phyloP scores from a whole-genome alignment of 331 rosid genomes.

The Rosa hybrid region DNA sequence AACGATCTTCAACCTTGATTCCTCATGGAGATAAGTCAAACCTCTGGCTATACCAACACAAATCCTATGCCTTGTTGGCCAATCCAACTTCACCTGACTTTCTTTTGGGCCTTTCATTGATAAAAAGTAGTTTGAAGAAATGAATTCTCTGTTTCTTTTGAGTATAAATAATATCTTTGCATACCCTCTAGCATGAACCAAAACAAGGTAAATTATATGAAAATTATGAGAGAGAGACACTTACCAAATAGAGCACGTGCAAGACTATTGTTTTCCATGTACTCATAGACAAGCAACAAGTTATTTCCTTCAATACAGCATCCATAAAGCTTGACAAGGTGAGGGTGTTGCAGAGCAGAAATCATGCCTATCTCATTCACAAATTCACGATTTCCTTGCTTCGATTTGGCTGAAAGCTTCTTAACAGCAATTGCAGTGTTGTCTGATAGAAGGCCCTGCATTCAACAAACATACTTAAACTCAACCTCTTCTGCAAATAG shows the following conservation, averaged over 20 bases:
- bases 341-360: constrained; percentile 66
- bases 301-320: constrained; percentile 64
- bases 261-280: constrained; percentile 62
- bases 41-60: constrained; percentile 69
- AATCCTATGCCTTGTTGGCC: constrained; percentile 58
- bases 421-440: constrained; percentile 56
- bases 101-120: constrained; percentile 31
- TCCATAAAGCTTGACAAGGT: constrained; percentile 66
- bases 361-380: constrained; percentile 69
- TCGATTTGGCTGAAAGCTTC: constrained; percentile 71
- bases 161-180: no score
- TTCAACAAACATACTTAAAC: neutral
- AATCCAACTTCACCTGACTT: constrained; percentile 39
- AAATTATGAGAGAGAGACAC: neutral
- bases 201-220: neutral
- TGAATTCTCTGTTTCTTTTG: no score
- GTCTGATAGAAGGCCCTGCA: constrained; percentile 61
- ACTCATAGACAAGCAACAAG: constrained; percentile 57
- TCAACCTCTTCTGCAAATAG: no score
- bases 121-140: neutral
- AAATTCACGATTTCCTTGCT: constrained; percentile 67
- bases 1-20: constrained; percentile 66
- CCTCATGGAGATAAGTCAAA: constrained; percentile 70
- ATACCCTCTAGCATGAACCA: neutral
- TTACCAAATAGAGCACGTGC: constrained; percentile 62